Base-by-base conservation (phyloP, 1,139 yeast genomes). In the Protomyces pachydermus region DNA sequence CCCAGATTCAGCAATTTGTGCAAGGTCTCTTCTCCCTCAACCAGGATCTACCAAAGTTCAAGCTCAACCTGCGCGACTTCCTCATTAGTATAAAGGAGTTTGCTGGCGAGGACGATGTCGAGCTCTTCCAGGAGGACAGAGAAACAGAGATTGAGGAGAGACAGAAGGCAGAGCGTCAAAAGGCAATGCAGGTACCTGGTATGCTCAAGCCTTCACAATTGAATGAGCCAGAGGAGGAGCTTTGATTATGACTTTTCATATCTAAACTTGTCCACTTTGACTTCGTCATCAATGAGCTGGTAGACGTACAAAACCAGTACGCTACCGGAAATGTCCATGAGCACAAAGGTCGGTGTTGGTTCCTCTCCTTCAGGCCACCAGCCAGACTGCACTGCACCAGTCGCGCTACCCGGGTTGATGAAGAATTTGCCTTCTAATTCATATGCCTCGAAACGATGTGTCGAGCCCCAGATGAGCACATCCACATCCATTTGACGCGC, bases 401-500 rank as follows among this genome's bases (percentile, higher is more conserved):
- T 91, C 54, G 95, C 96, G 72, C 96, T 87, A 0, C 98, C 98
- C 0, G 98, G 98, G 73, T 90, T 91, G 32, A 93, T 81, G 72
- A 93, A 93, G 75, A 91, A 90, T 76, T 89, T 90, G 35, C 95
- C 96, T 69, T 91, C 98, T 67, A 91, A 78, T 10, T 95, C 89
- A 72, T 90, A 93, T 0, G 97, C 97, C 72, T 93, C 98, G 6
- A 90, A 95, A 68, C 85, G 84, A 74, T 90, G 96, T 1, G 96
- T 86, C 0, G 97, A 96, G n/a, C 98, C 98, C 89, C 95, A 90
- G n/a, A 93, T 80, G 70, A 93, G 79, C 9, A 93, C 82, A 74
- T 93, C 98, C 55, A 89, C 98, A 73, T 91, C 96, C 79, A 91
- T 79, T 75, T 91, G 93, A 67, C 98, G 80, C 0, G 98, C 97